Conservation (phyloP, 352 stramenopile genomes). For the Phytophthora litchii region DNA sequence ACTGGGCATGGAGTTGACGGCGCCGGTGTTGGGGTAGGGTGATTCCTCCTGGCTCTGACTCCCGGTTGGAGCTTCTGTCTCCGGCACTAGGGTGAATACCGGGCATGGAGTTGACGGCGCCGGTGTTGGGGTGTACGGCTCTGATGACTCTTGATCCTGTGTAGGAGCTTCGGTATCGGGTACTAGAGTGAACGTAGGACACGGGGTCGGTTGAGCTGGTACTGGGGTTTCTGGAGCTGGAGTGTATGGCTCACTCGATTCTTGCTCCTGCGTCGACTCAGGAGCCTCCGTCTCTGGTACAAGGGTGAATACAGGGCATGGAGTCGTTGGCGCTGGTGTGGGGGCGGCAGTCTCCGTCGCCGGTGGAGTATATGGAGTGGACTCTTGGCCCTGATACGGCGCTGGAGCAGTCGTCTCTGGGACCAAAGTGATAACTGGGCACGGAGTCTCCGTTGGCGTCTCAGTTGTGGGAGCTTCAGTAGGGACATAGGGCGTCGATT, state of each 20-base stretch:
- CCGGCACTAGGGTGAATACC: constrained; percentile 2
- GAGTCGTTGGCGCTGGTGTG: neutral
- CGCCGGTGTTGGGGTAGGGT: neutral
- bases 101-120: constrained; percentile 2
- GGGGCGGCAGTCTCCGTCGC: constrained; percentile 9
- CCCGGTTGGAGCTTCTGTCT: constrained; percentile 8
- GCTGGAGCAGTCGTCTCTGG: constrained; percentile 19
- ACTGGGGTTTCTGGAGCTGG: neutral
- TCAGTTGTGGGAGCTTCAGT: neutral
- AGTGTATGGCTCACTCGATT: too few species aligned
- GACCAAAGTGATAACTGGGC: constrained; percentile 8
- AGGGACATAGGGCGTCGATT: neutral
- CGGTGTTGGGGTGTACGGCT: constrained; percentile 12
- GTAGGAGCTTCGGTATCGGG: constrained; percentile 12
- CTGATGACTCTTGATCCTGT: too few species aligned
- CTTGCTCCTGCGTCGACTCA: too few species aligned
- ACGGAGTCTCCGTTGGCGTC: neutral
- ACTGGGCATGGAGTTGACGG: constrained; percentile 19
- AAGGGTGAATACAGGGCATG: too few species aligned
- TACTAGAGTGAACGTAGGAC: constrained; percentile 1
- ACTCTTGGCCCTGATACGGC: constrained; percentile 4
- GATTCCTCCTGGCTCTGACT: too few species aligned
- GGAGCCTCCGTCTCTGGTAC: too few species aligned
- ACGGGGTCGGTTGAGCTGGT: constrained; percentile 7
- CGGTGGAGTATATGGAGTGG: constrained; percentile 6